Evolutionary conservation across 1,139 yeast species (phyloP).

Genomic region (Hanseniaspora sp.): DNA sequence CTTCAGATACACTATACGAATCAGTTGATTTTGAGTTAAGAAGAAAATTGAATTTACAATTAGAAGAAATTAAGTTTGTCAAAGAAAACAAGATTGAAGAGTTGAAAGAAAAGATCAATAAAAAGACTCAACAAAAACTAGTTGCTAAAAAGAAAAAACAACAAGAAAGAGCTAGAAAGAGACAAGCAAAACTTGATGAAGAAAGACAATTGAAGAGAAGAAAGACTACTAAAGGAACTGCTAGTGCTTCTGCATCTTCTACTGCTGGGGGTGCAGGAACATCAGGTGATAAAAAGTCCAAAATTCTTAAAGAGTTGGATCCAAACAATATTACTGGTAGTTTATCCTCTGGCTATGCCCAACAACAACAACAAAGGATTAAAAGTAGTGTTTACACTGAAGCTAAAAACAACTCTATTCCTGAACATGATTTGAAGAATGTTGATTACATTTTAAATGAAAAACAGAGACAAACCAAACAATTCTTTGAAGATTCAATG

Average conservation of each 20-base stretch:
- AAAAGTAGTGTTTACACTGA: slow-evolving; percentile 67
- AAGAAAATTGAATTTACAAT: slow-evolving; percentile 3
- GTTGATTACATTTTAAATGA: slow-evolving; percentile 65
- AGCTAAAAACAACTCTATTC: slow-evolving; percentile 79
- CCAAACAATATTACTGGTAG: not conserved
- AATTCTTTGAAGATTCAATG: slow-evolving; percentile 74
- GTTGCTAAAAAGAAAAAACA: slow-evolving; percentile 1
- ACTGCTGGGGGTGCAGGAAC: not conserved
- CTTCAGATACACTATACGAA: slow-evolving; percentile 3
- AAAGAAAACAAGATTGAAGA: slow-evolving; percentile 13
- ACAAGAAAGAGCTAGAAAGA: slow-evolving; percentile 7
- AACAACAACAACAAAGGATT: slow-evolving; percentile 19
- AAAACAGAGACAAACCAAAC: slow-evolving; percentile 65
- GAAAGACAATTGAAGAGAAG: slow-evolving; percentile 9
- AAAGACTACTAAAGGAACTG: slow-evolving; percentile 5
- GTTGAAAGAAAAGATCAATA: slow-evolving; percentile 5
- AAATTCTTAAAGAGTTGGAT: slow-evolving; percentile 8
- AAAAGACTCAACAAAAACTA: not conserved
- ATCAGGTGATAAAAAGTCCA: slow-evolving; percentile 1
- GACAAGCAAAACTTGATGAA: slow-evolving; percentile 9
- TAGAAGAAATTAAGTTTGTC: slow-evolving; percentile 8
- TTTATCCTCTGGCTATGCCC: slow-evolving; percentile 1
- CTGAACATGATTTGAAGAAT: slow-evolving; percentile 80
- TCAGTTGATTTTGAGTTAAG: slow-evolving; percentile 10
- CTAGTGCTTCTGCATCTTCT: not conserved